phyloP scores from a whole-genome alignment of 768 basidiomycete genomes.

The Clitopilus hobsonii region DNA sequence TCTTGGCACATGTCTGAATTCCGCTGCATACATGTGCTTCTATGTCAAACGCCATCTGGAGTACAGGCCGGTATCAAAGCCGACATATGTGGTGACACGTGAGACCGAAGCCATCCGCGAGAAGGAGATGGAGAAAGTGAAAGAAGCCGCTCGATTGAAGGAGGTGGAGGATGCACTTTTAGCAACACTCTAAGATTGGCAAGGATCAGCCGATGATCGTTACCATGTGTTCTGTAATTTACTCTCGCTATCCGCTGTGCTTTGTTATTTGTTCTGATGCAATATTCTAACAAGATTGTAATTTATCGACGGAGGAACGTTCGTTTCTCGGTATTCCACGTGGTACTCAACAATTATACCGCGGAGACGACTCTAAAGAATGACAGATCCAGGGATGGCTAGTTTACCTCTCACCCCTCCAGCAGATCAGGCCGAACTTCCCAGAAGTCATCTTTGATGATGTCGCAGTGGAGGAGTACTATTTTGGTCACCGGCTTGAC shows the following conservation, averaged over 20 bases:
- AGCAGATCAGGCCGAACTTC: conserved; percentile 50
- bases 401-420: conserved; percentile 27
- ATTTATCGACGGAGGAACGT: too few relatives aligned
- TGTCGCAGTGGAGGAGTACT: conserved; percentile 71
- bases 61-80: conserved; percentile 68
- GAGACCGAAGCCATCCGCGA: conserved; percentile 65
- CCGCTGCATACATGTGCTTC: conserved; percentile 91
- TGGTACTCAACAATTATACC: too few relatives aligned
- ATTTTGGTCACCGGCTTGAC: conserved; percentile 38
- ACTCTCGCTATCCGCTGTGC: neutral
- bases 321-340: too few relatives aligned
- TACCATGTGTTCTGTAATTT: neutral
- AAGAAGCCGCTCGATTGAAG: conserved; percentile 39
- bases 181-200: conserved; percentile 33
- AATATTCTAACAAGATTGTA: too few relatives aligned
- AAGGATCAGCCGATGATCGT: conserved; percentile 2
- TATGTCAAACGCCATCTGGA: conserved; percentile 89
- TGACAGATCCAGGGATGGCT: too few relatives aligned
- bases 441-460: conserved; percentile 86
- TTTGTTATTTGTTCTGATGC: too few relatives aligned
- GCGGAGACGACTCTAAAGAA: too few relatives aligned
- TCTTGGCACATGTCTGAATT: conserved; percentile 61
- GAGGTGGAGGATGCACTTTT: conserved; percentile 67
- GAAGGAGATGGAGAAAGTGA: conserved; percentile 42
- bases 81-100: conserved; percentile 61